A percentile compares a stretch with the other conserved stretches of the same genome.
phyloP scores from a whole-genome alignment of 305 asterid species.

The Rubia tinctorum region DNA sequence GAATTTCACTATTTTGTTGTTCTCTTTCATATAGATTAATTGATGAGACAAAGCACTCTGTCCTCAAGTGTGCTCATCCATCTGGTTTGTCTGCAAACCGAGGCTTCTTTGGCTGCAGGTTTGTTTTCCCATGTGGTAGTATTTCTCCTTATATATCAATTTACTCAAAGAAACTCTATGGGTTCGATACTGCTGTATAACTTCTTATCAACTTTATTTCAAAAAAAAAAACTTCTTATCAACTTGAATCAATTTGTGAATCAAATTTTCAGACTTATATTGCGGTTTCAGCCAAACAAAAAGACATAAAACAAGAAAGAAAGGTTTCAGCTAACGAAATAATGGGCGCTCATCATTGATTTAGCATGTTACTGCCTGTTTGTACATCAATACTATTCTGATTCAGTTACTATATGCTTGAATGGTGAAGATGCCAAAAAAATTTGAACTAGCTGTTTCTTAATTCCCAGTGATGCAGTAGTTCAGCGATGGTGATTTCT shows the following conservation, averaged over 20 bases:
- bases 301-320: not conserved
- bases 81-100: constrained; percentile 95
- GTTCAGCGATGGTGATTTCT: not conserved
- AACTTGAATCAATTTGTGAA: not conserved
- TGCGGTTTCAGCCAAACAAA: constrained; percentile 5
- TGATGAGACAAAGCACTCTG: constrained; percentile 72
- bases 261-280: not conserved
- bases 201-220: not conserved
- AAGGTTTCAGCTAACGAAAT: not conserved
- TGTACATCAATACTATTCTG: not conserved
- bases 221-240: no score
- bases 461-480: not conserved
- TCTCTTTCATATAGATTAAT: constrained; percentile 56
- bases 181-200: not conserved
- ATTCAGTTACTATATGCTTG: not conserved
- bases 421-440: not conserved
- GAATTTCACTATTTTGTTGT: not conserved
- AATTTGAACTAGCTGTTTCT: not conserved
- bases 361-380: not conserved
- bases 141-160: not conserved
- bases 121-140: constrained; percentile 16
- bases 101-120: constrained; percentile 99
- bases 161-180: not conserved
- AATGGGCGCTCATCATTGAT: not conserved
- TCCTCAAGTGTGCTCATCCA: constrained; percentile 97